Percentiles rank a stretch among this genome's conserved stretches.
These are phyloP conservation scores for Cicer yamashitae DNA, from an alignment of 306 rosid genomes.

Conservation along the genomic window DNA sequence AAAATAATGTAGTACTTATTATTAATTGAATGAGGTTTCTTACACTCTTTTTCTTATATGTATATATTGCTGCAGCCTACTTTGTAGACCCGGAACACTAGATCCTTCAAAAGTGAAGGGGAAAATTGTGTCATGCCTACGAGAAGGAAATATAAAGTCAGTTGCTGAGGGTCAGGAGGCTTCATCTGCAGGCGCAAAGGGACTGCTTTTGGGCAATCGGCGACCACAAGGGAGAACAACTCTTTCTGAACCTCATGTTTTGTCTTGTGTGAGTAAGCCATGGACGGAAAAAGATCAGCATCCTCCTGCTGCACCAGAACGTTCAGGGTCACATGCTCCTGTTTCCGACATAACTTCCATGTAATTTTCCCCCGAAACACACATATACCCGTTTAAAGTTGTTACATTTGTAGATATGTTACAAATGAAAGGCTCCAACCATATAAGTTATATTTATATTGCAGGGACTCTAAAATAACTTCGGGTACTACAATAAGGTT, in stretches of 20 bases:
- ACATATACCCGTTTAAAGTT: neutral
- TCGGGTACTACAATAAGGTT: constrained; percentile 22
- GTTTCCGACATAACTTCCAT: constrained; percentile 18
- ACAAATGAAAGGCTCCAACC: neutral
- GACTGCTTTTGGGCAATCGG: constrained; percentile 58
- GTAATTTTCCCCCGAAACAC: constrained; percentile 1
- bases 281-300: neutral
- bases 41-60: neutral
- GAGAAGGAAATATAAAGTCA: constrained; percentile 54
- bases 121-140: constrained; percentile 54
- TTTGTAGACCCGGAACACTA: constrained; percentile 56
- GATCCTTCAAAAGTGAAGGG: constrained; percentile 64
- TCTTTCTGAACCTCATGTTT: constrained; percentile 56
- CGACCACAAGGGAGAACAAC: constrained; percentile 40
- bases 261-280: constrained; percentile 39
- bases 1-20: neutral
- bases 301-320: neutral
- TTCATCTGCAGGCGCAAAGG: constrained; percentile 59
- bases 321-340: neutral
- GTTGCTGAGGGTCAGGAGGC: constrained; percentile 53
- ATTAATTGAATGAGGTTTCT: neutral
- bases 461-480: constrained; percentile 31
- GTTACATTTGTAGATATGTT: neutral
- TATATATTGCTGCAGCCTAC: constrained; percentile 3
- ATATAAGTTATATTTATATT: neutral